Evolutionary conservation across 192 early-diverging fungal genomes (phyloP), one percentile per base, ranked within the genome.

Genomic region (Diversispora eburnea): DNA sequence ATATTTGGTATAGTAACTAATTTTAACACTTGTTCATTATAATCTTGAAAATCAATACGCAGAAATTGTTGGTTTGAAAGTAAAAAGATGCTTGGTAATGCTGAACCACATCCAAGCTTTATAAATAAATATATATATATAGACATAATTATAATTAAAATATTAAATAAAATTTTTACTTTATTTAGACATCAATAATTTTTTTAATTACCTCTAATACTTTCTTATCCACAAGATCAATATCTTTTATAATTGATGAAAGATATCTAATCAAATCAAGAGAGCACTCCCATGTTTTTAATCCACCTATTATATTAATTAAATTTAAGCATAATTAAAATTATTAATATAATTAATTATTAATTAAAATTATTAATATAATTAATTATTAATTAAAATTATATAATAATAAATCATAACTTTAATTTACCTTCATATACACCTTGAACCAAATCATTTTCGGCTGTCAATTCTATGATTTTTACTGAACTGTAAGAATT

Each of bases 271-370:
- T 86, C 62, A 98, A 80, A 82, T 98, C 97, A 43, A 93, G 70
- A 8, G 93, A 88, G 77, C 95, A 96, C 76, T 98, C 97, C 97
- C 97, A 98, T 0, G 97, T 98, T 80, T 98, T 98, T 68, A 97
- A 85, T 12, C 97, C 97, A 52, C 89, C 78, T 78, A 33, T 33
- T 33, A 33, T 33, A 33, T 33, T 33, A 33, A 33, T 33, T 33
- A 33, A 1, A 33, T 33, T 33, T 33, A 33, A 33, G 2, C 25
- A 33, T 33, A 33, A 33, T 33, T 33, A 33, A n/a, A n/a, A 67
- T n/a, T 54, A 67, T 52, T 58, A 45, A 66, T 13, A 4, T 12
- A 33, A 39, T 42, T 39, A 17, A 6, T n/a, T n/a, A 67, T 49
- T 42, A 15, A 45, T 42, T 51, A 5, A 52, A 43, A 15, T 10